Conservation (phyloP, 805 yeast genomes). For the Starmerella asiatica region DNA sequence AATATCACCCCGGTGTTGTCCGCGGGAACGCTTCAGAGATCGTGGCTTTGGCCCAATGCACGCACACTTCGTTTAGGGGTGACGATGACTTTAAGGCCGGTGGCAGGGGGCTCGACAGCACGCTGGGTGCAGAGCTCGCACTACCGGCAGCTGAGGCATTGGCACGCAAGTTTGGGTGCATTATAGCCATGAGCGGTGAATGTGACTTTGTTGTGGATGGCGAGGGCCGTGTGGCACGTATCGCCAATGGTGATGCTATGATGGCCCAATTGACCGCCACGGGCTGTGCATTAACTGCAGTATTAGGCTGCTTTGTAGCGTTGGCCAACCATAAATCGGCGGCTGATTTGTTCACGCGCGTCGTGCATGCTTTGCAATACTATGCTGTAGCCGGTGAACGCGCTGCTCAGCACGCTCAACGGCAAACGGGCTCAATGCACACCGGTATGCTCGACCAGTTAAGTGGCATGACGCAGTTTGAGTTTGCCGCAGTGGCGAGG, state of each 20-base stretch:
- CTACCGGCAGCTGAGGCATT: conserved; percentile 14
- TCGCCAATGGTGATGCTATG: conserved; percentile 16
- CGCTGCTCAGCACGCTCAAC: conserved; percentile 12
- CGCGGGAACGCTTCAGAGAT: conserved; percentile 86
- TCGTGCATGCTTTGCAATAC: conserved; percentile 11
- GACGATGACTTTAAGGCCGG: conserved; percentile 24
- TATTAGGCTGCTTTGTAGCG: conserved; percentile 15
- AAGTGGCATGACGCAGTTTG: conserved; percentile 11
- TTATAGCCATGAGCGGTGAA: conserved; percentile 18
- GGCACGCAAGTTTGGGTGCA: conserved; percentile 7
- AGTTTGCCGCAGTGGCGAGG: conserved; percentile 12
- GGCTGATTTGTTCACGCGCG: conserved; percentile 5
- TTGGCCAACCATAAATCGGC: not conserved
- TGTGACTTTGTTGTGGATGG: conserved; percentile 17
- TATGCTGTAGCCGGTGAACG: conserved; percentile 20
- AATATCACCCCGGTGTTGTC: conserved; percentile 47
- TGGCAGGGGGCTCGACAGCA: conserved; percentile 19
- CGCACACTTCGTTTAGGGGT: not conserved
- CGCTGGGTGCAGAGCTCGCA: conserved; percentile 13
- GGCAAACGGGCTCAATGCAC: conserved; percentile 19
- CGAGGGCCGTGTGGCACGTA: conserved; percentile 3
- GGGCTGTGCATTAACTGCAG: conserved; percentile 19
- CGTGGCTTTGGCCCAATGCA: conserved; percentile 24
- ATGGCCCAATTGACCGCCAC: conserved; percentile 21
- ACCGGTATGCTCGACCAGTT: conserved; percentile 13